Base-by-base conservation (phyloP, 805 yeast genomes). In the Wickerhamiella australiensis region DNA sequence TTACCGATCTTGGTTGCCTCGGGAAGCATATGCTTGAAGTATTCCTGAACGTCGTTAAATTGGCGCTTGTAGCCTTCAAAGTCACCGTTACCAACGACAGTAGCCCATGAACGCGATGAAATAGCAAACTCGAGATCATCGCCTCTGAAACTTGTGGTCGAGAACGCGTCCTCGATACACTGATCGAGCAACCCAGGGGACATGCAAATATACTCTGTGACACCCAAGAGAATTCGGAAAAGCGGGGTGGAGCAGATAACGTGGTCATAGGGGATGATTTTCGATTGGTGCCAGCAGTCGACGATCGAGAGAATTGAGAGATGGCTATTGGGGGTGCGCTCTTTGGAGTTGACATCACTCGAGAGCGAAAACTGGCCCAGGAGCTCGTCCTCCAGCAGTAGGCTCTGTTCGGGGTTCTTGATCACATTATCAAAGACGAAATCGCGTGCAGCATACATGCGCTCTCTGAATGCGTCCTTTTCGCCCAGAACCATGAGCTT, bases 161-260 rank as follows among this genome's bases (percentile, higher is more conserved):
- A 59, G 11, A 83, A 67, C 0, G 95, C 82, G 52, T 82, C 90
- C 13, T 75, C 75, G 9, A 90, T 73, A 51, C 92, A 82, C 52
- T 78, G 79, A 42, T 87, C 95, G n/a, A 92, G 67, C 33, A 90
- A 65, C 0, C 81, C 83, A 0, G 92, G 90, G 0, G 87, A 77
- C 59, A 94, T 79, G 63, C 90, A 92, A 27, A 92, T 68, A 63
- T 86, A 90, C 62, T 92, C 96, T 0, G 95, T 78, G 21, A 92
- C 96, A 42, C 97, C 97, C 37, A 92, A 71, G 66, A 92, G 86
- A 37, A 92, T 86, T 62, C 97, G 75, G 62, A 90, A 92, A 26
- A 83, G 56, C 11, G 98, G 98, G 0, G 98, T 92, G 0, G 96
- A 85, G 62, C 97, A 90, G 52, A 90, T 88, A 67, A 90, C 88